These are phyloP conservation scores for Phytophthora pluvialis DNA, from an alignment of 352 stramenopile genomes.

Conservation along the genomic window DNA sequence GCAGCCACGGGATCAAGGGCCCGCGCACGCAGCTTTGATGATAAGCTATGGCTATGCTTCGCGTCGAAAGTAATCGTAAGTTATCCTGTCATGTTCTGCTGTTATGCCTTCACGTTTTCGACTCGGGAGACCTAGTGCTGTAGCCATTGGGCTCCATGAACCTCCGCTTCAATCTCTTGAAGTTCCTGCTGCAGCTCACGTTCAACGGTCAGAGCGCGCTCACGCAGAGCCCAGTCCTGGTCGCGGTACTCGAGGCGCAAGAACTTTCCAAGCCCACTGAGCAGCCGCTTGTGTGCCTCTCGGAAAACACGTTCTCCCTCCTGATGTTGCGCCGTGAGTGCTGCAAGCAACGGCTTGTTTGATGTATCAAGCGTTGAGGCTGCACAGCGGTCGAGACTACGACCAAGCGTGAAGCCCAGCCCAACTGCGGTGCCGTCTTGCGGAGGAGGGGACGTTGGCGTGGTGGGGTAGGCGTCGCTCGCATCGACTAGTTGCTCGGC, in stretches of 20 bases:
- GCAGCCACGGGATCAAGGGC: slow-evolving; percentile 33
- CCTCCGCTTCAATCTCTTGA: slow-evolving; percentile 49
- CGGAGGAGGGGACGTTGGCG: slow-evolving; percentile 18
- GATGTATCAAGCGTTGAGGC: slow-evolving; percentile 38
- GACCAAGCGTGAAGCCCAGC: slow-evolving; percentile 14
- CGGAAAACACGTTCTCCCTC: slow-evolving; percentile 50
- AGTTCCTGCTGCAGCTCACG: slow-evolving; percentile 70
- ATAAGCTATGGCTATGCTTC: not conserved
- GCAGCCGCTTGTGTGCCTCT: slow-evolving; percentile 51
- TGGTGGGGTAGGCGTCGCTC: slow-evolving; percentile 16
- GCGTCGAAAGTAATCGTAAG: slow-evolving; percentile 22
- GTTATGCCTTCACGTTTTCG: slow-evolving; percentile 5
- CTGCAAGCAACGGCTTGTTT: slow-evolving; percentile 43
- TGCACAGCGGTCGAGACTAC: slow-evolving; percentile 31
- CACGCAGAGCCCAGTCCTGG: slow-evolving; percentile 50
- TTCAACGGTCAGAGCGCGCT: slow-evolving; percentile 64
- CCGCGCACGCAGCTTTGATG: slow-evolving; percentile 52
- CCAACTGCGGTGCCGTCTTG: slow-evolving; percentile 20
- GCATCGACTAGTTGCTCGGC: slow-evolving; percentile 26
- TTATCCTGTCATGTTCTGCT: slow-evolving; percentile 23
- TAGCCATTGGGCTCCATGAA: slow-evolving; percentile 39
- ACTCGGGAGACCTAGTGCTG: slow-evolving; percentile 20
- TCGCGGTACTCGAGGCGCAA: slow-evolving; percentile 62
- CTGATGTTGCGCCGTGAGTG: slow-evolving; percentile 49
- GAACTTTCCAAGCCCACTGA: slow-evolving; percentile 62